These are phyloP conservation scores for Truncatella angustata DNA, from an alignment of 2,329 filamentous ascomycete species.

Conservation along the genomic window DNA sequence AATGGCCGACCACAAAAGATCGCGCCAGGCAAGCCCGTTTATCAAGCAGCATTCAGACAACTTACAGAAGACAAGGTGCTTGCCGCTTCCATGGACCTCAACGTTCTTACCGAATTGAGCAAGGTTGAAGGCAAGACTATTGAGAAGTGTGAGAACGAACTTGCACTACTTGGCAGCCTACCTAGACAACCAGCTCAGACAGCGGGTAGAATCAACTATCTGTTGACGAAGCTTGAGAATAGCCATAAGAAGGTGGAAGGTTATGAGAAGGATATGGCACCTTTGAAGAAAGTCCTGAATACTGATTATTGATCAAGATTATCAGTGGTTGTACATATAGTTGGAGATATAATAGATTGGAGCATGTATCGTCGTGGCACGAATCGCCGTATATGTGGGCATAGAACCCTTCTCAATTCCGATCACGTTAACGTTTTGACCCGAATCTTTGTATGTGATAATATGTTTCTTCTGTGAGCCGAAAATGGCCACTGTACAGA, in stretches of 20 bases:
- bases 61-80: slow-evolving; percentile 72
- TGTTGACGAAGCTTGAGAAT: slow-evolving; percentile 70
- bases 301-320: slow-evolving; percentile 50
- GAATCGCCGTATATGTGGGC: slow-evolving; percentile 5
- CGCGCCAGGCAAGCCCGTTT: slow-evolving; percentile 80
- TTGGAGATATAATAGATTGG: too few species aligned
- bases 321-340: slow-evolving; percentile 15
- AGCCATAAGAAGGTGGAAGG: slow-evolving; percentile 72
- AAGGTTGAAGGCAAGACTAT: slow-evolving; percentile 73
- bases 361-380: background rate
- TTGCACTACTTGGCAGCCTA: slow-evolving; percentile 67
- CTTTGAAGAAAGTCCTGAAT: slow-evolving; percentile 77
- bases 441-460: too few species aligned
- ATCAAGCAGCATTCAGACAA: slow-evolving; percentile 75
- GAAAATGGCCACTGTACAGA: too few species aligned
- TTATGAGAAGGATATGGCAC: slow-evolving; percentile 70
- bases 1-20: slow-evolving; percentile 78
- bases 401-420: slow-evolving; percentile 14
- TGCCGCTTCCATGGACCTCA: slow-evolving; percentile 69
- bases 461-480: too few species aligned
- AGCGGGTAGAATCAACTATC: slow-evolving; percentile 63
- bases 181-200: slow-evolving; percentile 70
- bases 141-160: slow-evolving; percentile 75
- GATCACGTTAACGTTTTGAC: too few species aligned
- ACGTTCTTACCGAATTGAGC: slow-evolving; percentile 65